Conservation (phyloP, 768 basidiomycete genomes). For the Boletus tylopilopsis region DNA sequence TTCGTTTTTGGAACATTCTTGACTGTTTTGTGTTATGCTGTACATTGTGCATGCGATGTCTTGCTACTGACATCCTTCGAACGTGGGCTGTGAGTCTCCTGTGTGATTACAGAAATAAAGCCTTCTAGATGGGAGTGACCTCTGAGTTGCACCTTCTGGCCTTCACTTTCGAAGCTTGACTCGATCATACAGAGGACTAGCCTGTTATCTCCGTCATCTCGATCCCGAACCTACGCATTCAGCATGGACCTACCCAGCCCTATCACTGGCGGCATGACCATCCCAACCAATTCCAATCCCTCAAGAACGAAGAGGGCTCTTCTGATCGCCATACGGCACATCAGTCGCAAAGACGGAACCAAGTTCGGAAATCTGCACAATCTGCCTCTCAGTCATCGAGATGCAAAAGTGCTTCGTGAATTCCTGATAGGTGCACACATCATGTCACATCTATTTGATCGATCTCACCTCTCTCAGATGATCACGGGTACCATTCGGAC, state of each 20-base stretch:
- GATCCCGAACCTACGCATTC: neutral
- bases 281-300: neutral
- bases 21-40: neutral
- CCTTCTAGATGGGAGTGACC: neutral
- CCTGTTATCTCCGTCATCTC: neutral
- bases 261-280: neutral
- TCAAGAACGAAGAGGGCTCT: constrained; percentile 16
- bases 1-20: no score
- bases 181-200: neutral
- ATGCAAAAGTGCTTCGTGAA: constrained; percentile 12
- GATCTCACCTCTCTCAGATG: constrained; percentile 21
- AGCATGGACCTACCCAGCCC: no score
- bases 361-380: neutral
- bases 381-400: constrained; percentile 20
- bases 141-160: neutral
- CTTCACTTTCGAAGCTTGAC: neutral
- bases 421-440: constrained; percentile 16
- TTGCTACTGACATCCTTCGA: no score
- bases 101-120: neutral
- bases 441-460: neutral
- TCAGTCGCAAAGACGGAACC: constrained; percentile 1
- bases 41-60: neutral
- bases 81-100: neutral
- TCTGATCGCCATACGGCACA: constrained; percentile 14
- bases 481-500: constrained; percentile 35